Conservation (phyloP, 2,329 filamentous ascomycete genomes). For the Trichophyton rubrum region DNA sequence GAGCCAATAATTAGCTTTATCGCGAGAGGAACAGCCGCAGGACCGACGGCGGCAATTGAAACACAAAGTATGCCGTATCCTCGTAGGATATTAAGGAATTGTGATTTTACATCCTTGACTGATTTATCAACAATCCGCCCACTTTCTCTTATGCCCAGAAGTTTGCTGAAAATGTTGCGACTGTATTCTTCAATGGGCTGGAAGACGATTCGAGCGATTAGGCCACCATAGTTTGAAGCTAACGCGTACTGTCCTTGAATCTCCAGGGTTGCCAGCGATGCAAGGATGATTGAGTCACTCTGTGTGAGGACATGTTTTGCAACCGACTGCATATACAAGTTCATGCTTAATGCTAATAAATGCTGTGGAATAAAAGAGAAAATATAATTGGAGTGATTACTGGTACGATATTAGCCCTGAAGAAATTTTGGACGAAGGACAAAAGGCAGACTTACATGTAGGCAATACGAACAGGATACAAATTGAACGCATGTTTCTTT, state of each 20-base stretch:
- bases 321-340: slow-evolving; percentile 72
- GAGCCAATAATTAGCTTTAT: slow-evolving; percentile 64
- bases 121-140: slow-evolving; percentile 12
- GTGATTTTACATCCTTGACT: slow-evolving; percentile 19
- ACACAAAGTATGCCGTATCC: slow-evolving; percentile 64
- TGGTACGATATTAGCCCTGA: background rate
- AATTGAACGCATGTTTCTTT: slow-evolving; percentile 51
- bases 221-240: slow-evolving; percentile 85
- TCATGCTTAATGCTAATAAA: slow-evolving; percentile 61
- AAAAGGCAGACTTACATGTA: slow-evolving; percentile 28
- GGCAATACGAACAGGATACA: slow-evolving; percentile 41
- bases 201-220: slow-evolving; percentile 78
- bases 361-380: slow-evolving; percentile 53
- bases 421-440: background rate
- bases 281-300: slow-evolving; percentile 82
- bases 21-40: slow-evolving; percentile 59
- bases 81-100: slow-evolving; percentile 44
- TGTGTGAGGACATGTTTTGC: slow-evolving; percentile 92
- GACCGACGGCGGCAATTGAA: slow-evolving; percentile 57
- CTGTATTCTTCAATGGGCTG: slow-evolving; percentile 93
- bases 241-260: slow-evolving; percentile 88
- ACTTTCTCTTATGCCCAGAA: slow-evolving; percentile 38
- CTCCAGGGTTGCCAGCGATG: slow-evolving; percentile 58
- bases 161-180: slow-evolving; percentile 73
- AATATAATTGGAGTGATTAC: slow-evolving; percentile 32